Conservation (phyloP, 1,284 basidiomycete genomes). For the Cutaneotrichosporon curvatum region DNA sequence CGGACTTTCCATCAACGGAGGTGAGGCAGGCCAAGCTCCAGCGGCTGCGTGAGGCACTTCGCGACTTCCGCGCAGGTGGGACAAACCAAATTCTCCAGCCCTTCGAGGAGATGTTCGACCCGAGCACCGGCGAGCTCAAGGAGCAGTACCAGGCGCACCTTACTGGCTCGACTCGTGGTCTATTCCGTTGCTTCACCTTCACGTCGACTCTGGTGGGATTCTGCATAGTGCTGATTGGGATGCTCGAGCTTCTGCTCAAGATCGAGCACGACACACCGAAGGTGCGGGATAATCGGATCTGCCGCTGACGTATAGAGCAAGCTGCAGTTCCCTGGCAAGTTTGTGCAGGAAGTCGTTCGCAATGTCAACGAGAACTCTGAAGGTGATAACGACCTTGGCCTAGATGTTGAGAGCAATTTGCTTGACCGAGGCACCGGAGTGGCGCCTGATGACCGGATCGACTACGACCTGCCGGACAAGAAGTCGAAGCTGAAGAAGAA, state of each 20-base stretch:
- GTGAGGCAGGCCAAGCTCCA: constrained; percentile 47
- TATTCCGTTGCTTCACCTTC: constrained; percentile 48
- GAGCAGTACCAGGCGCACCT: constrained; percentile 1
- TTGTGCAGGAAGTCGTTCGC: constrained; percentile 43
- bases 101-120: constrained; percentile 46
- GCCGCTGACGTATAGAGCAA: constrained; percentile 20
- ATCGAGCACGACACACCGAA: constrained; percentile 40
- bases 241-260: constrained; percentile 34
- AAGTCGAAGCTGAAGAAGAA: constrained; percentile 1
- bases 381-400: neutral
- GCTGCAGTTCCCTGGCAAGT: constrained; percentile 47
- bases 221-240: constrained; percentile 31
- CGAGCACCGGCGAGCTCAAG: constrained; percentile 28
- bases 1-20: constrained; percentile 16
- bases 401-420: neutral
- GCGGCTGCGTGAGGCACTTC: constrained; percentile 44
- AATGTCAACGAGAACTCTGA: constrained; percentile 25
- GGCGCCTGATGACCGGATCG: neutral
- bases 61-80: constrained; percentile 46
- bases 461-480: neutral
- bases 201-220: constrained; percentile 44
- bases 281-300: too few species aligned
- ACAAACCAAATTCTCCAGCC: constrained; percentile 52
- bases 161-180: constrained; percentile 33
- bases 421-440: neutral